Conservation (phyloP, 2,329 filamentous ascomycete genomes). For the Endocalyx cinctus region DNA sequence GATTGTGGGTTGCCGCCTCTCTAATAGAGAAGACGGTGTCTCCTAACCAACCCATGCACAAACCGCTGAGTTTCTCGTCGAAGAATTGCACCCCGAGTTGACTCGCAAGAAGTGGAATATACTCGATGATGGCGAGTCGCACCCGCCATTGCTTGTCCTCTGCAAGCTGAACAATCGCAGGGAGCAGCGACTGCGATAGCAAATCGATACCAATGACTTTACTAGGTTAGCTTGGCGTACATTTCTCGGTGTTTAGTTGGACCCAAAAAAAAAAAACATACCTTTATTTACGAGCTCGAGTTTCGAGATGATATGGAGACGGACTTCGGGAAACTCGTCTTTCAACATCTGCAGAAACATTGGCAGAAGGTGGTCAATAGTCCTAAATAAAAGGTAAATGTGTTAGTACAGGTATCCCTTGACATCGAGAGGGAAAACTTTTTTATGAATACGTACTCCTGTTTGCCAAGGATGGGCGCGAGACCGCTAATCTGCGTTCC, state of each 20-base stretch:
- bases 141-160: constrained; percentile 99
- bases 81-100: constrained; percentile 97
- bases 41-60: constrained; percentile 98
- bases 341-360: constrained; percentile 99
- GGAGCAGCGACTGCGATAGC: constrained; percentile 91
- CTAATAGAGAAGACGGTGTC: constrained; percentile 98
- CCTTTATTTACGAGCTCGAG: constrained; percentile 96
- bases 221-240: constrained; percentile 11
- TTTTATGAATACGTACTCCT: constrained; percentile 67
- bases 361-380: constrained; percentile 90
- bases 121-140: constrained; percentile 96
- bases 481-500: constrained; percentile 96
- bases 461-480: constrained; percentile 93
- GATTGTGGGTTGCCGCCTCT: constrained; percentile 92
- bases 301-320: constrained; percentile 99
- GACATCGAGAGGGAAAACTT: not conserved
- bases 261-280: constrained; percentile 33
- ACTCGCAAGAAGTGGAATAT: constrained; percentile 91
- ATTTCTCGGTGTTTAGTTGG: not conserved
- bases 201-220: constrained; percentile 95
- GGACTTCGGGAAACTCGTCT: constrained; percentile 97
- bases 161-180: constrained; percentile 93
- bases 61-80: constrained; percentile 88
- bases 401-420: too few relatives aligned
- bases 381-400: constrained; percentile 53